phyloP scores from a whole-genome alignment of 139 green algal genomes.

The Asterochloris sp. region DNA sequence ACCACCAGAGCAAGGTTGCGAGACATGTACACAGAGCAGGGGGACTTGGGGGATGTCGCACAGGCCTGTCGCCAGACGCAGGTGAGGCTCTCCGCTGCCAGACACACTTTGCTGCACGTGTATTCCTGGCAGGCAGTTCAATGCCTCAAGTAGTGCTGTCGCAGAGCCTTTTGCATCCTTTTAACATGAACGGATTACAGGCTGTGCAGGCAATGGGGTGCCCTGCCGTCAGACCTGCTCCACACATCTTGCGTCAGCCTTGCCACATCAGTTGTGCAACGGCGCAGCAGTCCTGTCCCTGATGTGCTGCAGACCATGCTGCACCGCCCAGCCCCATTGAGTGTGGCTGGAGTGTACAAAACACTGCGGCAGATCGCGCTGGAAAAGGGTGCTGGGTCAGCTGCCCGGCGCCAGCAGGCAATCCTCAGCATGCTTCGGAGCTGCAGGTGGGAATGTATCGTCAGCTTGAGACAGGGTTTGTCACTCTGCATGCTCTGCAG shows the following conservation, averaged over 20 bases:
- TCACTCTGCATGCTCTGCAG: background rate
- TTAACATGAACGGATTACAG: background rate
- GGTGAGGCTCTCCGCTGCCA: background rate
- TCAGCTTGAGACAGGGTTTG: background rate
- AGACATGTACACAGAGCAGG: conserved; percentile 66
- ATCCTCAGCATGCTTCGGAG: conserved; percentile 63
- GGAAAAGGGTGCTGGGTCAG: conserved; percentile 43
- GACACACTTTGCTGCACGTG: background rate
- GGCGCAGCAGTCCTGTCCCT: background rate
- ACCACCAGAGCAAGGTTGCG: conserved; percentile 41
- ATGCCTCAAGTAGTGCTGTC: background rate
- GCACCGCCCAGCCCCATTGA: conserved; percentile 54
- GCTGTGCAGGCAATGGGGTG: background rate
- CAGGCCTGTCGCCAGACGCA: conserved; percentile 65
- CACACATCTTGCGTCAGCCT: too few species aligned
- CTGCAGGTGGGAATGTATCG: conserved; percentile 25
- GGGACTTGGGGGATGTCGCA: conserved; percentile 84
- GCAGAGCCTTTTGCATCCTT: background rate
- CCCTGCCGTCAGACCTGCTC: background rate
- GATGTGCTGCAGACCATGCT: conserved; percentile 46
- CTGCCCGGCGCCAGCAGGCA: conserved; percentile 39
- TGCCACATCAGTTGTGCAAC: too few species aligned
- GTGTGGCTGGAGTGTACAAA: conserved; percentile 54
- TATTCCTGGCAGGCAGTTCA: background rate
- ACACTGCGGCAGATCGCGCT: conserved; percentile 47